Percentiles rank a stretch among this genome's conserved stretches.
Evolutionary conservation across 164 flowering plant species (phyloP).

Genomic region (Platanus orientalis): DNA sequence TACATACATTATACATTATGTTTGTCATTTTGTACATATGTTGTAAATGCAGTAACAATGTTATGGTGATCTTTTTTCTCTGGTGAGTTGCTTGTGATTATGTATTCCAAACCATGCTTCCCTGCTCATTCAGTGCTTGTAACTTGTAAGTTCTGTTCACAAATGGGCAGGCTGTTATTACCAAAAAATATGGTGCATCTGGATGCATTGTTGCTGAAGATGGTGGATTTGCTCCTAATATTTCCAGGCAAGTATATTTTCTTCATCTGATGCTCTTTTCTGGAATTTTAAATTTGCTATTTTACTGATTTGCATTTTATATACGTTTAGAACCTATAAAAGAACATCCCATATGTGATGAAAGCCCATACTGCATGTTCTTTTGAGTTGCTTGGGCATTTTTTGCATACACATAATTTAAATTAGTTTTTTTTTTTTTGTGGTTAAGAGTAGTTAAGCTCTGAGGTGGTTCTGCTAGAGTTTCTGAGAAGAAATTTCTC

Average conservation of each 20-base stretch:
- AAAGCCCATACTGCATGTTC: no score
- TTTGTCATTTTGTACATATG: not conserved
- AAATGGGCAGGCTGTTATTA: constrained; percentile 74
- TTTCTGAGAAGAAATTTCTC: not conserved
- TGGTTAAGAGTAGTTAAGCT: not conserved
- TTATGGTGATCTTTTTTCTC: not conserved
- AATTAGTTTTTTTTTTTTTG: not conserved
- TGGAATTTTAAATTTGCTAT: not conserved
- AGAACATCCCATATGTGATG: no score
- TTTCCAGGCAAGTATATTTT: constrained; percentile 59
- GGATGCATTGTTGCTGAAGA: constrained; percentile 94
- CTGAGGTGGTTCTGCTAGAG: not conserved
- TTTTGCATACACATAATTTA: not conserved
- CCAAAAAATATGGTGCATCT: constrained; percentile 67
- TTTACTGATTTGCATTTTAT: not conserved
- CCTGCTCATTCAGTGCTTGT: constrained; percentile 11
- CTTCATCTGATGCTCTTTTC: not conserved
- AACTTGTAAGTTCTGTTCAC: constrained; percentile 13
- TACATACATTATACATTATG: not conserved
- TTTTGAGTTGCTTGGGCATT: not conserved
- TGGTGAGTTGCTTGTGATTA: not conserved
- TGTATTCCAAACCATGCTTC: constrained; percentile 14
- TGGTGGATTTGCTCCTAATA: constrained; percentile 91
- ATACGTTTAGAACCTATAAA: no score
- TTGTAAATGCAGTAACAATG: not conserved